A percentile compares a stretch with the other conserved stretches of the same genome.
phyloP scores from a whole-genome alignment of 148 eudicot species.

The Fagopyrum tataricum region DNA sequence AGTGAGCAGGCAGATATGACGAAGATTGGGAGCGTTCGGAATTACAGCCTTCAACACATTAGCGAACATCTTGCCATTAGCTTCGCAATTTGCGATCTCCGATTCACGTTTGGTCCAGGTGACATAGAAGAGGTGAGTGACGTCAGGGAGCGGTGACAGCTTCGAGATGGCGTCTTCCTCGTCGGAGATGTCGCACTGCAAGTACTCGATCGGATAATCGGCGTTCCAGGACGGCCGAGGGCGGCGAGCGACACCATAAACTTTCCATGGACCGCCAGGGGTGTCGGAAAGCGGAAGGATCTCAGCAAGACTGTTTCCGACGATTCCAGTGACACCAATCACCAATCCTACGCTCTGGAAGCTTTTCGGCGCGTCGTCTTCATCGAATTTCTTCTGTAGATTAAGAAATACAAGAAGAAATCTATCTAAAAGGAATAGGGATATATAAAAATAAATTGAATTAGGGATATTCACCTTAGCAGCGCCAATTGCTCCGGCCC shows the following conservation, averaged over 20 bases:
- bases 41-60: constrained; percentile 44
- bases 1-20: constrained; percentile 63
- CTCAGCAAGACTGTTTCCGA: constrained; percentile 19
- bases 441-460: background rate
- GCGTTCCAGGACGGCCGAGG: constrained; percentile 64
- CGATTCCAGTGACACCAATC: constrained; percentile 30
- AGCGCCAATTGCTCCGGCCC: constrained; percentile 15
- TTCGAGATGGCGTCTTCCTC: constrained; percentile 31
- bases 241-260: constrained; percentile 59
- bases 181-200: constrained; percentile 59
- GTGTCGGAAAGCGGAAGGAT: constrained; percentile 1
- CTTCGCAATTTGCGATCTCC: constrained; percentile 28
- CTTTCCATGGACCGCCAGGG: constrained; percentile 40
- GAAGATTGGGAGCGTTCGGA: constrained; percentile 35
- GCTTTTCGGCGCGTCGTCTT: background rate
- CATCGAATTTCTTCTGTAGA: constrained; percentile 4
- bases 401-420: background rate
- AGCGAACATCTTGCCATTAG: constrained; percentile 52
- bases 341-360: constrained; percentile 11
- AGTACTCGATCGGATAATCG: constrained; percentile 54
- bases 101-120: constrained; percentile 49
- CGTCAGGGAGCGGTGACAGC: constrained; percentile 44
- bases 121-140: constrained; percentile 67
- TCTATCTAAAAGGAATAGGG: background rate
- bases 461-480: background rate